phyloP scores from a whole-genome alignment of 805 yeast species.

The Limtongia smithiae region DNA sequence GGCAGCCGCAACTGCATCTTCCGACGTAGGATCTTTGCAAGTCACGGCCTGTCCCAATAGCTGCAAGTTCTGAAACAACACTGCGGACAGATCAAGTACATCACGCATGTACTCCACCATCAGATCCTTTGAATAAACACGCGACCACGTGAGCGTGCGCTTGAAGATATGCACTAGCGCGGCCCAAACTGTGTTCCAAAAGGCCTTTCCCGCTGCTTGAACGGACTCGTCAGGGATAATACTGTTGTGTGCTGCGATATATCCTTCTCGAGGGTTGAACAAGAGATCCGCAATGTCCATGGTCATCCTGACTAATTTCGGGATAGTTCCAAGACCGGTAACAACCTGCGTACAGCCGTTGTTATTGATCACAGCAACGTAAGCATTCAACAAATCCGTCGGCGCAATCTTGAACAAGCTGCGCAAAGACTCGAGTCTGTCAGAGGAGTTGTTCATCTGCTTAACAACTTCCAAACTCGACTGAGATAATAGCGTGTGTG shows the following conservation, averaged over 20 bases:
- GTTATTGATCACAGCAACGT: conserved; percentile 45
- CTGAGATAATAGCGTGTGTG: conserved; percentile 56
- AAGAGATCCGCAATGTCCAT: conserved; percentile 68
- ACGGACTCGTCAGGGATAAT: conserved; percentile 31
- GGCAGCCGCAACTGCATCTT: conserved; percentile 10
- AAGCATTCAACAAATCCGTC: conserved; percentile 47
- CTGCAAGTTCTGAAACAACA: conserved; percentile 62
- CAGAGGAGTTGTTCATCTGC: conserved; percentile 75
- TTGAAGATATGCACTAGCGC: conserved; percentile 65
- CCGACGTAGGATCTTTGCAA: conserved; percentile 30
- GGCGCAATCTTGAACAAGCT: conserved; percentile 48
- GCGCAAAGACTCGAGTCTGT: conserved; percentile 71
- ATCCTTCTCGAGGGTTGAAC: conserved; percentile 64
- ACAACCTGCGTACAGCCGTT: conserved; percentile 39
- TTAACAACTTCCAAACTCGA: conserved; percentile 67
- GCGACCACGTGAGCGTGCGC: conserved; percentile 74
- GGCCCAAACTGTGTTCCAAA: conserved; percentile 73
- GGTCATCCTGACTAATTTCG: conserved; percentile 65
- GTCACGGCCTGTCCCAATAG: conserved; percentile 44
- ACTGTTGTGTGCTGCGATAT: conserved; percentile 40
- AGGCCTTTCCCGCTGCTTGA: conserved; percentile 39
- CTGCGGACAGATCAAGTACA: conserved; percentile 71
- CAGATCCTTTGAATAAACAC: conserved; percentile 50
- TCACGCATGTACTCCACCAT: conserved; percentile 83
- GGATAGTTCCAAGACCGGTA: conserved; percentile 65